Evolutionary conservation across 257 asterid genomes (phyloP), one percentile per base, ranked within the genome.

Genomic region (Thymus quinquecostatus): DNA sequence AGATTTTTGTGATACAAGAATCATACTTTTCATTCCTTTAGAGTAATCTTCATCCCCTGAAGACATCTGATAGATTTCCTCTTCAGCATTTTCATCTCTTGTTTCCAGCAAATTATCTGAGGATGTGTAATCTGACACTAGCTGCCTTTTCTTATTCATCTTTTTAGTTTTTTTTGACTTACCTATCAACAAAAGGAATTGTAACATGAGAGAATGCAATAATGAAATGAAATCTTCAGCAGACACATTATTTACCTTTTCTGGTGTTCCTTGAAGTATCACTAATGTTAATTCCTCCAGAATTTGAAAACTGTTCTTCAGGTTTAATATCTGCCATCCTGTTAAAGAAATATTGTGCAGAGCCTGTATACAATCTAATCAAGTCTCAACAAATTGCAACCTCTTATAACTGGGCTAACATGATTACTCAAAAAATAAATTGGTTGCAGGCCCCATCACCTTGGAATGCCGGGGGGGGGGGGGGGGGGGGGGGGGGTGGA

Each of bases 1-100:
- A 61, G 40, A 57, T 45, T 30, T 68, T 53, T 1, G 14, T 34
- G 57, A 45, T 71, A 32, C 9, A 34, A 56, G 69, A 47, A 74
- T 53, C 96, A 41, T 89, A 95, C 99, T 92, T 86, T 76, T 85
- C 97, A 91, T 84, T 86, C 99, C 99, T 75, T 79, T 87, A 1
- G 90, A 84, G 79, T 58, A 69, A 70, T 88, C 92, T 73, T 95
- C 99, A 55, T 92, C 98, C 38, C 97, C 98, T 4, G 96, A 95
- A 68, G 96, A 87, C 75, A 95, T 87, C 80, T 86, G 82, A 84
- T 84, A 87, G 27, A 82, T 80, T 66, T 86, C 96, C 49, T 82
- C 84, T 65, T 80, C 88, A 50, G 41, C 76, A 70, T 66, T 74
- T 55, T 79, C 82, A 74, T 36, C 82, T 64, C 61, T 81, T 64